Evolutionary conservation across 371 early-diverging fungal genomes (phyloP).

Genomic region (Rhizopus sp.): DNA sequence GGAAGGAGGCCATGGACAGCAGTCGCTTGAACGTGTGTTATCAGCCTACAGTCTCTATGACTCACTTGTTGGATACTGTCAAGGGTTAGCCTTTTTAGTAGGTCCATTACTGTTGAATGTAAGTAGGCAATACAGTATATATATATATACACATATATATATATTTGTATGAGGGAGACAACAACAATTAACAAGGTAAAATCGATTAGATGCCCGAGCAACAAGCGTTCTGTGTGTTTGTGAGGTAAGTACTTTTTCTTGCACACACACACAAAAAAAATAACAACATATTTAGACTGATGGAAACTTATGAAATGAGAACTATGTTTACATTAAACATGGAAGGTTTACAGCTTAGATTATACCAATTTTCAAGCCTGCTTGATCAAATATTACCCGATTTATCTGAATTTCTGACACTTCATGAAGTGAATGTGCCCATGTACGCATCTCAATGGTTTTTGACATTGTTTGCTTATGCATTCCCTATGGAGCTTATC

Average conservation of each 20-base stretch:
- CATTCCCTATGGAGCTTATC: constrained; percentile 74
- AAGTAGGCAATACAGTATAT: too few species aligned
- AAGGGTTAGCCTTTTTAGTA: constrained; percentile 91
- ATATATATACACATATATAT: too few species aligned
- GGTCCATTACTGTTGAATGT: constrained; percentile 88
- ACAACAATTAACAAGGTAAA: too few species aligned
- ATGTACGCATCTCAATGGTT: constrained; percentile 92
- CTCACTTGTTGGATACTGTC: constrained; percentile 91
- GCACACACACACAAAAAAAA: not conserved
- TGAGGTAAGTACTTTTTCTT: constrained; percentile 44
- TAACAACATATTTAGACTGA: constrained; percentile 43
- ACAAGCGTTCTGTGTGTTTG: constrained; percentile 89
- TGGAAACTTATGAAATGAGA: constrained; percentile 80
- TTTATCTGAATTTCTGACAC: constrained; percentile 64
- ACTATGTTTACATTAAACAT: constrained; percentile 74
- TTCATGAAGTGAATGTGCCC: constrained; percentile 69
- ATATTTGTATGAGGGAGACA: too few species aligned
- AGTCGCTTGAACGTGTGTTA: constrained; percentile 76
- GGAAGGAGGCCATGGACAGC: constrained; percentile 82
- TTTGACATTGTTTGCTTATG: constrained; percentile 81
- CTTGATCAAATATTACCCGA: constrained; percentile 74
- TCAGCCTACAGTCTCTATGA: constrained; percentile 91
- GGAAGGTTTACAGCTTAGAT: constrained; percentile 75
- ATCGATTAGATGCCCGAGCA: constrained; percentile 91
- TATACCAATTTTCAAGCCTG: constrained; percentile 79